Base-by-base conservation (phyloP, 441 rosid genomes). In the Eutrema salsugineum region DNA sequence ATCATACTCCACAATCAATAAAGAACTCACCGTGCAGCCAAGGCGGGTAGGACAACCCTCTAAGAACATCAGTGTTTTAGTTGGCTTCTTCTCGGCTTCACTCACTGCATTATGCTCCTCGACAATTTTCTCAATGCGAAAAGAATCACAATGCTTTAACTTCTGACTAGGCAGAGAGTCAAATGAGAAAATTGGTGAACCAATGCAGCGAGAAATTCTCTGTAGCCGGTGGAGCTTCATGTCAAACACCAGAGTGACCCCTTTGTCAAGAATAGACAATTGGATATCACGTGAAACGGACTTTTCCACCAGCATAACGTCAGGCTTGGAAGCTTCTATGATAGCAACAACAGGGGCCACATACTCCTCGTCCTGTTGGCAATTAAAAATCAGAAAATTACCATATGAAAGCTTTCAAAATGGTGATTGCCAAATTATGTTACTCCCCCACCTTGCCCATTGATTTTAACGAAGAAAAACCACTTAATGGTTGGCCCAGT, bases 201-300 rank as follows among this genome's bases (percentile, higher is more conserved):
- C 97, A 57, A 93, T 95, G 78, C 91, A 95, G 15, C 83, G 89
- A 49, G 99, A 88, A 30, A 95, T 80, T 83, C 99, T 86, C 76
- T 93, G 84, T 36, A 95, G 80, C 42, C 97, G 98, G 76, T 93
- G 96, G 27, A 87, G 91, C 82, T 95, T 95, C 97, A 95, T 91
- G 70, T 95, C 98, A 67, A 84, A 85, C 59, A 95, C 89, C 75
- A 95, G 70, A 5, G 99, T 93, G 71, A 95, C 89, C 66, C 91
- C 91, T 73, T 85, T 86, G 1, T 73, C 69, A 68, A 85, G 86
- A 70, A 95, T 87, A 51, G 84, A 85, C 81, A 88, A 88, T 77
- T 93, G 99, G 58, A 90, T 83, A 77, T 87, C 94, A 65, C 93
- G 89, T 59, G 98, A 84, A 67, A 91, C 98, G 69, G 92, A 81